Evolutionary conservation across 371 early-diverging fungal species (phyloP).

Genomic region (Vittaforma corneae): DNA sequence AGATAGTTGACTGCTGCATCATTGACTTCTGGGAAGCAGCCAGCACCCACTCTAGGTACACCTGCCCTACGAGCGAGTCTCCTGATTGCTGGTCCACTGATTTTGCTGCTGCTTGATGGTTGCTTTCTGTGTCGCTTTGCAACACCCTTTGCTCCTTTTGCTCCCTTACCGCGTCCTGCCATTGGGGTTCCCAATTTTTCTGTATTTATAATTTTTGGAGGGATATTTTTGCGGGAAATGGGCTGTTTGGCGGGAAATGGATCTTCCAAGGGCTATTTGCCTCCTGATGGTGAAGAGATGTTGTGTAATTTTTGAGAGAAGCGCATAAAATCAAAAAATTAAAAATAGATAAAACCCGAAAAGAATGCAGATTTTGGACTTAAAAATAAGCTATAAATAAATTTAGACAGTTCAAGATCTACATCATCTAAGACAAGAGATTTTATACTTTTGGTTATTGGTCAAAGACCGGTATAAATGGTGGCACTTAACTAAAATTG

Average conservation of each 20-base stretch:
- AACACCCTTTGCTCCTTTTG: constrained; percentile 93
- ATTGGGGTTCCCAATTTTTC: constrained; percentile 12
- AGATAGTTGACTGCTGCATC: constrained; percentile 86
- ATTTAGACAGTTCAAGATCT: too few relatives aligned
- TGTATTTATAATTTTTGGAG: constrained; percentile 16
- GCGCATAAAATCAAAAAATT: too few relatives aligned
- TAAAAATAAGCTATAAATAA: too few relatives aligned
- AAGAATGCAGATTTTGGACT: too few relatives aligned
- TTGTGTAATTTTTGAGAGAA: too few relatives aligned
- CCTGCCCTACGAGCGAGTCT: constrained; percentile 99
- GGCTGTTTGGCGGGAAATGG: neutral
- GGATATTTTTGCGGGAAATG: neutral
- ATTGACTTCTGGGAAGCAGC: constrained; percentile 95
- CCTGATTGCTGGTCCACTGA: constrained; percentile 98
- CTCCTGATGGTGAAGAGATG: too few relatives aligned
- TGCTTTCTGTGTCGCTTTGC: constrained; percentile 87
- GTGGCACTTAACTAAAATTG: too few relatives aligned
- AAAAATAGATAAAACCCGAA: too few relatives aligned
- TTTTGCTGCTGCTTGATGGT: constrained; percentile 62
- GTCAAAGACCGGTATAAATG: too few relatives aligned
- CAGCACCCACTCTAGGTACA: constrained; percentile 97
- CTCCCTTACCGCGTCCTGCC: constrained; percentile 61
- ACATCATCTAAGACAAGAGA: too few relatives aligned
- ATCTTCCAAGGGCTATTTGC: too few relatives aligned
- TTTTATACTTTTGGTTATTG: too few relatives aligned